Evolutionary conservation across 495 filamentous ascomycete species (phyloP).

Genomic region (Penicillium nucicola): DNA sequence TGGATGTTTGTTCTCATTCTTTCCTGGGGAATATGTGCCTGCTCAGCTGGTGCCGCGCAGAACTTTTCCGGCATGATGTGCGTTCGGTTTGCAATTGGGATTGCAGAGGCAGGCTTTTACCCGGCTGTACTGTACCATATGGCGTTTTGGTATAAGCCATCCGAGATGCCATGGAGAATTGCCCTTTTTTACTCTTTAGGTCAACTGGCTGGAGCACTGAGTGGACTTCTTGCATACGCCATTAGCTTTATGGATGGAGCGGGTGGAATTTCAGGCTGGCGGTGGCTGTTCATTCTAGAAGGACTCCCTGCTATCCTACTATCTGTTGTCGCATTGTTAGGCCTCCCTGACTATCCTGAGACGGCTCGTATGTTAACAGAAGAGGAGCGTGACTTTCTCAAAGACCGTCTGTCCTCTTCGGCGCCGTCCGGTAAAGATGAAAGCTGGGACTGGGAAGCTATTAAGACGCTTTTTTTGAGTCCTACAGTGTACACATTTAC

Average conservation of each 20-base stretch:
- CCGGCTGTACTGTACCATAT: slow-evolving; percentile 39
- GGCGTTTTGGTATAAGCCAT: slow-evolving; percentile 40
- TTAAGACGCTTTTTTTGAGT: slow-evolving; percentile 25
- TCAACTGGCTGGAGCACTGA: slow-evolving; percentile 33
- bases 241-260: slow-evolving; percentile 37
- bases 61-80: slow-evolving; percentile 41
- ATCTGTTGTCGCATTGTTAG: slow-evolving; percentile 31
- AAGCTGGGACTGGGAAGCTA: slow-evolving; percentile 24
- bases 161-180: slow-evolving; percentile 33
- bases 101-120: slow-evolving; percentile 41
- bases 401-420: slow-evolving; percentile 14
- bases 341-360: slow-evolving; percentile 43
- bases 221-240: slow-evolving; percentile 39
- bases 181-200: slow-evolving; percentile 36
- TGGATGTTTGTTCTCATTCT: slow-evolving; percentile 47
- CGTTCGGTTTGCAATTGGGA: slow-evolving; percentile 36
- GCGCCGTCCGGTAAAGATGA: slow-evolving; percentile 24
- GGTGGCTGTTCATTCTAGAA: slow-evolving; percentile 47
- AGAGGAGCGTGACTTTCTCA: slow-evolving; percentile 30
- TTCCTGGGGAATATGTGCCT: slow-evolving; percentile 38
- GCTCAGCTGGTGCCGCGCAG: slow-evolving; percentile 29
- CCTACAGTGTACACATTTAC: slow-evolving; percentile 39
- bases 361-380: slow-evolving; percentile 34
- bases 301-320: slow-evolving; percentile 38
- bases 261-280: slow-evolving; percentile 36